Conservation (phyloP, 768 basidiomycete genomes). For the Terana coerulea region DNA sequence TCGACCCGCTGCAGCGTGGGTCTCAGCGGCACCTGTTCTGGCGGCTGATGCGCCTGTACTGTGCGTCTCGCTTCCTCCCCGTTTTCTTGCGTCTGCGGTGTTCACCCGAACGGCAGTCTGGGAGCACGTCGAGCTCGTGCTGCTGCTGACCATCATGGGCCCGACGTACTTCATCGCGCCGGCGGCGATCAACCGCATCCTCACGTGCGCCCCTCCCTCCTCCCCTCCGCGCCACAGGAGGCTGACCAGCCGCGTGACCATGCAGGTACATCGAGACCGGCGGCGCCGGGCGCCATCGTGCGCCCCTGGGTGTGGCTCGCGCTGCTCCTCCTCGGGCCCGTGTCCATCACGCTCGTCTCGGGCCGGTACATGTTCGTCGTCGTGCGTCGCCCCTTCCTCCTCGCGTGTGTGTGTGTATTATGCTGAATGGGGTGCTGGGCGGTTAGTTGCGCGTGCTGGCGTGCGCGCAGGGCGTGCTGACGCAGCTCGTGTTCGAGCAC, state of each 20-base stretch:
- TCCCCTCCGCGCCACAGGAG: not conserved
- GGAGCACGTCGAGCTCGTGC: conserved; percentile 14
- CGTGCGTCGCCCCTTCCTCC: conserved; percentile 10
- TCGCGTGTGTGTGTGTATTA: not conserved
- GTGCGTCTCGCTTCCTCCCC: conserved; percentile 6
- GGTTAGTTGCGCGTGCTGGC: conserved; percentile 34
- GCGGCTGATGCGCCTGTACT: conserved; percentile 15
- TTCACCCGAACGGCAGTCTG: conserved; percentile 6
- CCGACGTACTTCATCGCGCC: conserved; percentile 22
- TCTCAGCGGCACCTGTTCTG: conserved; percentile 19
- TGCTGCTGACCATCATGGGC: conserved; percentile 14
- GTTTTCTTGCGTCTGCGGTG: not conserved
- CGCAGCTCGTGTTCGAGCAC: conserved; percentile 49
- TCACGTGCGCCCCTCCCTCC: conserved; percentile 17
- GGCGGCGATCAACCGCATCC: conserved; percentile 26
- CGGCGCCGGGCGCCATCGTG: conserved; percentile 42
- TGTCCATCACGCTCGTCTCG: conserved; percentile 37
- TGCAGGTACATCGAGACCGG: conserved; percentile 56
- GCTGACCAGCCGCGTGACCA: not conserved
- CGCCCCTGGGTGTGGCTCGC: conserved; percentile 67
- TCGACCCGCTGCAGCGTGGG: conserved; percentile 22
- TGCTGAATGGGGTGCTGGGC: conserved; percentile 11
- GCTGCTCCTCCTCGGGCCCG: conserved; percentile 44
- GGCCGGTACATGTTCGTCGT: conserved; percentile 48
- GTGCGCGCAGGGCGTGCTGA: conserved; percentile 39